Evolutionary conservation across 2,329 filamentous ascomycete species (phyloP), one percentile per base, ranked within the genome.

Genomic region (Akanthomyces lecanii): DNA sequence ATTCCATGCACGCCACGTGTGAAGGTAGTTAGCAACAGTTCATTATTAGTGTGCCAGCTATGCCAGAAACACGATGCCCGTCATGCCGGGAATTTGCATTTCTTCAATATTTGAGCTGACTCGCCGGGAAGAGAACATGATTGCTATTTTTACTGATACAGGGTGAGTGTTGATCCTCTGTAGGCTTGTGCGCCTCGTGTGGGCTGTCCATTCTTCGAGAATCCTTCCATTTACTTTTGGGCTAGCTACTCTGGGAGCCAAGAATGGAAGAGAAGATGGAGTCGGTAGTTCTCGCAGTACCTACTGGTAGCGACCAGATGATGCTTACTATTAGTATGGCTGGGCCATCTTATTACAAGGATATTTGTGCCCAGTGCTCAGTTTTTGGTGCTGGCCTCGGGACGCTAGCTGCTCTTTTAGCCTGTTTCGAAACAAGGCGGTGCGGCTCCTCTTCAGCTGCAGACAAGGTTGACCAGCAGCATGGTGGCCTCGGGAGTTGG

Each of bases 171-270:
- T 45, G 53, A 56, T 56, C 53, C 25, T 48, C 16, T 18, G 30
- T 58, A 3, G 44, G 55, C 55, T 58, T 48, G 55, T 58, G 55
- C 55, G 42, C 33, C 33, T 36, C 42, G 55, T 33, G 48, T 47
- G 36, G 58, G 36, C 38, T 40, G 44, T 48, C 25, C 25, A 23
- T 58, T 58, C 44, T 48, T 58, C 44, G 30, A 38, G 42, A 58
- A 48, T 38, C 44, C 33, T 25, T 25, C 28, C 25, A 33, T 28
- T 11, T 33, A 30, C 18, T 47, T 44, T 11, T 42, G 10, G 28
- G 23, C 47, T 10, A 23, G 47, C 38, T 40, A 40, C 45, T 14
- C 4, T 12, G 21, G 21, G 25, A 59, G 42, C 40, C 18, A 40
- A 18, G 44, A 28, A 50, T n/a, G 14, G 28, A 50, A 18, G 33